Conservation (phyloP, 495 filamentous ascomycete species). For the Xylaria sp. region DNA sequence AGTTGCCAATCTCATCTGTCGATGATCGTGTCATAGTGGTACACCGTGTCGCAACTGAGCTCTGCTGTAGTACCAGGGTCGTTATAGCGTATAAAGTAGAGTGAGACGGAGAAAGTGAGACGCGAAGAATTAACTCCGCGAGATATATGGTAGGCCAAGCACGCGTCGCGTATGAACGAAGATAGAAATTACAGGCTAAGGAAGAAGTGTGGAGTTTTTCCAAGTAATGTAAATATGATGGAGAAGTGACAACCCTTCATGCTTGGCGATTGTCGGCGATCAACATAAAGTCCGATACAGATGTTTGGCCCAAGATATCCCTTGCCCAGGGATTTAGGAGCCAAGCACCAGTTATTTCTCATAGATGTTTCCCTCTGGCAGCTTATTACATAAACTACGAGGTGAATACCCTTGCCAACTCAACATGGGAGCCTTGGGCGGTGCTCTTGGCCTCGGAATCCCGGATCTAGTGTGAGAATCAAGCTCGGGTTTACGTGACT, state of each 20-base stretch:
- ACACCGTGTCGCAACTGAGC: not conserved
- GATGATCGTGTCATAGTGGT: not conserved
- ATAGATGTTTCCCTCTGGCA: not conserved
- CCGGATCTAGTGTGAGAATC: not conserved
- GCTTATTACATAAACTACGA: not conserved
- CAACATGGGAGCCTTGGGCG: not conserved
- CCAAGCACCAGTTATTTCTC: not conserved
- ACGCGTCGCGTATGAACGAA: not conserved
- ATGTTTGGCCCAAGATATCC: not conserved
- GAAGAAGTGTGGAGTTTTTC: not conserved
- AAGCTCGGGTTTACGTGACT: not conserved
- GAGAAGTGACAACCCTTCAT: not conserved
- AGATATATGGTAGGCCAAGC: not conserved
- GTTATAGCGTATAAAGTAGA: too few species aligned
- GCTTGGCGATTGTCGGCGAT: not conserved
- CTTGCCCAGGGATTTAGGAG: not conserved
- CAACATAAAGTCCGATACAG: not conserved
- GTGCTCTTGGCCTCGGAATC: not conserved
- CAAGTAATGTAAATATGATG: not conserved
- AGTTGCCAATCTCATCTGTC: not conserved
- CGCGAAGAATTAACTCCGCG: slow-evolving; percentile 2
- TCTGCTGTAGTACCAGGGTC: not conserved
- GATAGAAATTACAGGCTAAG: not conserved
- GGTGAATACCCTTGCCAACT: not conserved
- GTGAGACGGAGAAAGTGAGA: not conserved